Conservation (phyloP, 495 filamentous ascomycete genomes). For the Penicillium salamii region DNA sequence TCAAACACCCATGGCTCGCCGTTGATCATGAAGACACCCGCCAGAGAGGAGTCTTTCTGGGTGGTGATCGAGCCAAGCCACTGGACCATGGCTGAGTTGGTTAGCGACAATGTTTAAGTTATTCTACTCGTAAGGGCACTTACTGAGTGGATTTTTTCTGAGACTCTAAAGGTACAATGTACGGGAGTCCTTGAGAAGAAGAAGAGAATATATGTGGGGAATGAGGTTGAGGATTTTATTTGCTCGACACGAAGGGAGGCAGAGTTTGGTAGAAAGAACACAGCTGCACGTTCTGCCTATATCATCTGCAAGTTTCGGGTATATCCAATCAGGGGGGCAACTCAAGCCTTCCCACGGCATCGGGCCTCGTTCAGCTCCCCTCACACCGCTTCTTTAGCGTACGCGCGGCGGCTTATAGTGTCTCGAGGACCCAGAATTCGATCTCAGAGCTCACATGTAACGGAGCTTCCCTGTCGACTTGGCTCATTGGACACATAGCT, state of each 20-base stretch:
- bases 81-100: conserved; percentile 3
- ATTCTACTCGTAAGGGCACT: too few species aligned
- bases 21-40: conserved; percentile 5
- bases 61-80: conserved; percentile 3
- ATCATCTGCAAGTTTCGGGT: neutral
- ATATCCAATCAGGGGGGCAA: neutral
- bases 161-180: too few species aligned
- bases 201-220: neutral
- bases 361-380: neutral
- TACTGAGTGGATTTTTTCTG: neutral
- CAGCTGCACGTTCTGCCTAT: neutral
- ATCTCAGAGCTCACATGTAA: too few species aligned
- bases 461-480: too few species aligned
- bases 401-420: too few species aligned
- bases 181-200: neutral
- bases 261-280: neutral
- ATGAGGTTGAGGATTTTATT: neutral
- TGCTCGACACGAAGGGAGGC: neutral
- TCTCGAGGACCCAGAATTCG: too few species aligned
- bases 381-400: neutral
- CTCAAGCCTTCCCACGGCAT: neutral
- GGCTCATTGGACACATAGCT: too few species aligned
- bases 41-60: conserved; percentile 3
- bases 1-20: conserved; percentile 10
- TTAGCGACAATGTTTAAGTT: neutral